Evolutionary conservation across 306 rosid genomes (phyloP).

Genomic region (Prunus dulcis): DNA sequence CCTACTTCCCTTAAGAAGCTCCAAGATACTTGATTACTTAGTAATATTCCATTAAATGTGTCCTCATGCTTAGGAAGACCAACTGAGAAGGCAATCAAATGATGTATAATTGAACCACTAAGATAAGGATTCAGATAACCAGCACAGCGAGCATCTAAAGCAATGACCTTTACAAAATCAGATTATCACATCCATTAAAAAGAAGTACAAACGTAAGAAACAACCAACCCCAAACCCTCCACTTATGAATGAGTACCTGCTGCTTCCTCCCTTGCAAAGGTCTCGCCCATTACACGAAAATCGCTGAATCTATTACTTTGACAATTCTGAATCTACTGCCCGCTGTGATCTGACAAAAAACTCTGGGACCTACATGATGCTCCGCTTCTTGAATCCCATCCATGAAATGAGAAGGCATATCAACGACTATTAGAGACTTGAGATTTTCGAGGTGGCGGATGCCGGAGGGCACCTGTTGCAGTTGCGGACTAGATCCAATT

Average conservation of each 20-base stretch:
- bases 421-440: neutral
- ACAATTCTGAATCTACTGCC: neutral
- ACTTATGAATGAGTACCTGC: no score
- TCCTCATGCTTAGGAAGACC: neutral
- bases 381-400: neutral
- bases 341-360: fast-evolving
- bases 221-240: conserved; percentile 35
- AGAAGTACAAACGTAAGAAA: neutral
- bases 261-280: no score
- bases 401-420: neutral
- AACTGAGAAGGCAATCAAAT: neutral
- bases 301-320: neutral
- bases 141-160: neutral
- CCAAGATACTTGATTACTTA: neutral
- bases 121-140: neutral
- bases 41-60: neutral
- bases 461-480: neutral
- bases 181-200: neutral
- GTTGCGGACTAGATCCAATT: neutral
- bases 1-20: neutral
- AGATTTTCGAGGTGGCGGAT: neutral
- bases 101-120: neutral
- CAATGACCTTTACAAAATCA: neutral
- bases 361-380: neutral
- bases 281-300: no score